These are phyloP conservation scores for Mucor circinelloides DNA, from an alignment of 371 early-diverging fungal species.

Conservation along the genomic window DNA sequence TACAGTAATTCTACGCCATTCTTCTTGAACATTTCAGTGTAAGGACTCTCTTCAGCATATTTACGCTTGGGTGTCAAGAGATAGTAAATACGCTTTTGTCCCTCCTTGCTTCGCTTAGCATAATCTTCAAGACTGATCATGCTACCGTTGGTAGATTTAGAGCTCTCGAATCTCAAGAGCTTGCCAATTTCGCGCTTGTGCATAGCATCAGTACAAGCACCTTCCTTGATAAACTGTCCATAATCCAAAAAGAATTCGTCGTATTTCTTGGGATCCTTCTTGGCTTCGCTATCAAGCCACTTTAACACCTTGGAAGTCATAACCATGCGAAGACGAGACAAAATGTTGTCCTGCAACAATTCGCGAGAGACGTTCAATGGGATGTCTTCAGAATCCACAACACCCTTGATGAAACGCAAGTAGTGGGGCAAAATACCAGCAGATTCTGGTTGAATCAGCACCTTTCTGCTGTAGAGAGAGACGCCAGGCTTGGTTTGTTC, in stretches of 20 bases:
- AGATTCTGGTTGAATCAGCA: slow-evolving; percentile 79
- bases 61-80: slow-evolving; percentile 80
- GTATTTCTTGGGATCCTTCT: slow-evolving; percentile 72
- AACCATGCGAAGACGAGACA: slow-evolving; percentile 71
- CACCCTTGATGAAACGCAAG: slow-evolving; percentile 85
- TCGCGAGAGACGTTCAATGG: slow-evolving; percentile 98
- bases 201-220: slow-evolving; percentile 81
- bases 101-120: slow-evolving; percentile 80
- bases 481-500: slow-evolving; percentile 73
- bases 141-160: slow-evolving; percentile 52
- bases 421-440: slow-evolving; percentile 78
- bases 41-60: slow-evolving; percentile 83
- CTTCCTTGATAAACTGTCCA: slow-evolving; percentile 87
- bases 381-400: slow-evolving; percentile 96
- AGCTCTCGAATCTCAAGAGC: slow-evolving; percentile 88
- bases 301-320: slow-evolving; percentile 74
- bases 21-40: slow-evolving; percentile 84
- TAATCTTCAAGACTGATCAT: slow-evolving; percentile 89
- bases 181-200: slow-evolving; percentile 77
- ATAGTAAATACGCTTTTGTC: slow-evolving; percentile 94
- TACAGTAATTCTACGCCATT: slow-evolving; percentile 78
- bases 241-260: slow-evolving; percentile 84
- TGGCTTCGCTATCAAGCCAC: slow-evolving; percentile 78
- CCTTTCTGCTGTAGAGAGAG: slow-evolving; percentile 79
- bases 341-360: slow-evolving; percentile 87